Percentiles rank a stretch among this genome's conserved stretches.
phyloP scores from a whole-genome alignment of 306 rosid species.

The Geum urbanum region DNA sequence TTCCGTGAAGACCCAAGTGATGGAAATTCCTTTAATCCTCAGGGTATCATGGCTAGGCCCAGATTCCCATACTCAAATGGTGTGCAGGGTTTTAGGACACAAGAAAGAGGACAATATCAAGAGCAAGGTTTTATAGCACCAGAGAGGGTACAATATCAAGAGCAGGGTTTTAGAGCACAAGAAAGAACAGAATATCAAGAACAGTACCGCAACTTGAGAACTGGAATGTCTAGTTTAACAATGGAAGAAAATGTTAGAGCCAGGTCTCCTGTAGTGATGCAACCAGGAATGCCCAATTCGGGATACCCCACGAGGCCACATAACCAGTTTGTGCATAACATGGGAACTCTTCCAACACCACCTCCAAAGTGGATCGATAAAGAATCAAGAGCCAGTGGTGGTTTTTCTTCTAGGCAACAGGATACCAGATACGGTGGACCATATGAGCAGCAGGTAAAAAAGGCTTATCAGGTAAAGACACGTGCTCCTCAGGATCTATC shows the following conservation, averaged over 20 bases:
- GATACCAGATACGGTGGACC: slow-evolving; percentile 45
- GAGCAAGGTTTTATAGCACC: slow-evolving; percentile 37
- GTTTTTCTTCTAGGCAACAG: slow-evolving; percentile 45
- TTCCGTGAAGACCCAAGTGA: slow-evolving; percentile 54
- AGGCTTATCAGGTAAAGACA: slow-evolving; percentile 59
- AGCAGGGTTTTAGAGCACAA: slow-evolving; percentile 41
- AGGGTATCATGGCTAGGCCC: slow-evolving; percentile 49
- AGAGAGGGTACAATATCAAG: slow-evolving; percentile 31
- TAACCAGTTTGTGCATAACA: slow-evolving; percentile 38
- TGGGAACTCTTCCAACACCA: slow-evolving; percentile 63
- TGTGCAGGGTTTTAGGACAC: slow-evolving; percentile 41
- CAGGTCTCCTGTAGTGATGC: slow-evolving; percentile 33
- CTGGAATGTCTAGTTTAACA: slow-evolving; percentile 44
- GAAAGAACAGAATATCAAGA: slow-evolving; percentile 50
- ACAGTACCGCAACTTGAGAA: slow-evolving; percentile 43
- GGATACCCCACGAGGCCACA: slow-evolving; percentile 36
- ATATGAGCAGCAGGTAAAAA: slow-evolving; percentile 59
- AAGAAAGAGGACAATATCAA: slow-evolving; percentile 29
- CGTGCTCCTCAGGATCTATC: slow-evolving; percentile 43
- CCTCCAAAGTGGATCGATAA: slow-evolving; percentile 82
- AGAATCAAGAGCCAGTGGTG: slow-evolving; percentile 41
- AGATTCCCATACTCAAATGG: slow-evolving; percentile 58
- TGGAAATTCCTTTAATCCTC: slow-evolving; percentile 53
- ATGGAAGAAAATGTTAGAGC: slow-evolving; percentile 45
- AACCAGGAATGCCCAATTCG: slow-evolving; percentile 37